These are phyloP conservation scores for Ramaria rubella DNA, from an alignment of 768 basidiomycete species.

Conservation along the genomic window DNA sequence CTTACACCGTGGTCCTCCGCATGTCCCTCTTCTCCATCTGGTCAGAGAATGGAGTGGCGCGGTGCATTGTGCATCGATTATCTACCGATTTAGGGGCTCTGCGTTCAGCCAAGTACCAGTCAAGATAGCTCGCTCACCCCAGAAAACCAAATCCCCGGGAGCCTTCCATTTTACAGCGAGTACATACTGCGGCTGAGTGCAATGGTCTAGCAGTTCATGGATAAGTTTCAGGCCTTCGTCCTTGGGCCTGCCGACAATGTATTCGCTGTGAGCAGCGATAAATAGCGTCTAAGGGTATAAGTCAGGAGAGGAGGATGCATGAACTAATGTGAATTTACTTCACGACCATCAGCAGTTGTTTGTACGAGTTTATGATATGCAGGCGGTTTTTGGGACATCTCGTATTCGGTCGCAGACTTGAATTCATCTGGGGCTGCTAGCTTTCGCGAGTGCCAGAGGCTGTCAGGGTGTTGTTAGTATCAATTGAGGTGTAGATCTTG, in stretches of 20 bases:
- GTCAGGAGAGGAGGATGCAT: background rate
- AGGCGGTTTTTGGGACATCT: slow-evolving; percentile 15
- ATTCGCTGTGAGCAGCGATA: slow-evolving; percentile 16
- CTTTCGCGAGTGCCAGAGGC: slow-evolving; percentile 18
- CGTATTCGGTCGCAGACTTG: slow-evolving; percentile 10
- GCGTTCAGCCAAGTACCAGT: too few relatives aligned
- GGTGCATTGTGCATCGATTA: slow-evolving; percentile 15
- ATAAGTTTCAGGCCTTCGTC: slow-evolving; percentile 16
- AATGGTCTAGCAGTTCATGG: slow-evolving; percentile 15
- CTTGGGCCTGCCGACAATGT: slow-evolving; percentile 14
- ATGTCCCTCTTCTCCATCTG: slow-evolving; percentile 20
- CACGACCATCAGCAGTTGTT: slow-evolving; percentile 13
- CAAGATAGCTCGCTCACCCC: slow-evolving; percentile 9
- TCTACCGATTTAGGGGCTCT: slow-evolving; percentile 1
- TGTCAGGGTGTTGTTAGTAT: background rate
- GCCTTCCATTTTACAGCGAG: slow-evolving; percentile 15
- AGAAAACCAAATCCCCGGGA: slow-evolving; percentile 14
- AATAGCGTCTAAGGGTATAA: slow-evolving; percentile 13
- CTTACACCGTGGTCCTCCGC: slow-evolving; percentile 18
- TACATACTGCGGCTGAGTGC: slow-evolving; percentile 15
- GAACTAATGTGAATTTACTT: too few relatives aligned
- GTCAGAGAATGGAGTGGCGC: slow-evolving; percentile 16
- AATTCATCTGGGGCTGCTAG: slow-evolving; percentile 19
- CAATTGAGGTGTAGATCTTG: background rate
- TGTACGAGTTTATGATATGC: slow-evolving; percentile 19